Evolutionary conservation across 768 basidiomycete genomes (phyloP).

Genomic region (Mycena maculata): DNA sequence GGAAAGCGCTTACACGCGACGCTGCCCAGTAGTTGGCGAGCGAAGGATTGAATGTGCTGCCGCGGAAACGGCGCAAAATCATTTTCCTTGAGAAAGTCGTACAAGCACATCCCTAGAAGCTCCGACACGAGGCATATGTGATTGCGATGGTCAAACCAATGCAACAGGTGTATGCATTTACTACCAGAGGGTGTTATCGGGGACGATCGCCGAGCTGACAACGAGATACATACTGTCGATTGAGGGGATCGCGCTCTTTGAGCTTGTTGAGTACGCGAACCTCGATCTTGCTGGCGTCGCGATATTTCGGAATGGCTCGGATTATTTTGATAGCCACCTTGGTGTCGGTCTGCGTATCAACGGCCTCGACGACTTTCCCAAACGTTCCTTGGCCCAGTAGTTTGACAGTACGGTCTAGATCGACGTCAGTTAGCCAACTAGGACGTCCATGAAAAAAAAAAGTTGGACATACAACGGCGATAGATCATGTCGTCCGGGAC

Average conservation of each 20-base stretch:
- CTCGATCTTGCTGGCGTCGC: slow-evolving; percentile 98
- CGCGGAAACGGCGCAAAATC: slow-evolving; percentile 96
- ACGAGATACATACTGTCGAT: slow-evolving; percentile 77
- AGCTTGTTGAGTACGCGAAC: slow-evolving; percentile 94
- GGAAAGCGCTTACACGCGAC: slow-evolving; percentile 83
- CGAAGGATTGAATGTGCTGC: slow-evolving; percentile 96
- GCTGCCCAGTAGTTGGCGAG: slow-evolving; percentile 89
- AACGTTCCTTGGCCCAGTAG: slow-evolving; percentile 98
- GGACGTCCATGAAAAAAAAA: slow-evolving; percentile 13
- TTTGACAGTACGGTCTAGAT: slow-evolving; percentile 88
- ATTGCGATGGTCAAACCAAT: slow-evolving; percentile 97
- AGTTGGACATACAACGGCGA: slow-evolving; percentile 74
- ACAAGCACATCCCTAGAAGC: slow-evolving; percentile 95
- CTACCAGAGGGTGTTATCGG: slow-evolving; percentile 56
- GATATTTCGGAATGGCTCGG: slow-evolving; percentile 97
- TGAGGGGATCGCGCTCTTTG: slow-evolving; percentile 87
- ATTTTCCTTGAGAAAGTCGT: slow-evolving; percentile 99
- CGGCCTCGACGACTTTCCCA: slow-evolving; percentile 96
- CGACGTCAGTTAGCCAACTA: slow-evolving; percentile 33
- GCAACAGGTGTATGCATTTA: slow-evolving; percentile 96
- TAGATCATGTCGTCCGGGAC: slow-evolving; percentile 90
- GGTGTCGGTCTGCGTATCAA: slow-evolving; percentile 79
- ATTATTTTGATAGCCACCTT: slow-evolving; percentile 99
- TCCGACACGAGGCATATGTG: slow-evolving; percentile 98
- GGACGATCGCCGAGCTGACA: slow-evolving; percentile 24